These are phyloP conservation scores for Rhypophila decipiens DNA, from an alignment of 495 filamentous ascomycete genomes.

Conservation along the genomic window DNA sequence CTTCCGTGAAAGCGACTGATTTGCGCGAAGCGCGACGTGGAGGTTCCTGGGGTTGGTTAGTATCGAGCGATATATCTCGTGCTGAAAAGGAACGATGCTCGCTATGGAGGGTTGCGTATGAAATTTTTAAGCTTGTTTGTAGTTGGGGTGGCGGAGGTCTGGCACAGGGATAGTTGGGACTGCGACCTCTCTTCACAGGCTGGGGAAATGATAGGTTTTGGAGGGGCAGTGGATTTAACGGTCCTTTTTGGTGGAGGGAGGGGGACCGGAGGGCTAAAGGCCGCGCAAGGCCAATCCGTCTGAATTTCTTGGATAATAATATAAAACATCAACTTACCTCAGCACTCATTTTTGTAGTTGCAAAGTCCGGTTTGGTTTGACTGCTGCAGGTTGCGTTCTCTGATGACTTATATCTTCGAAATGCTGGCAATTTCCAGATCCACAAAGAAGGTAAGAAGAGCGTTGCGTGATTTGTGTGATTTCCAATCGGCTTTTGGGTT, in stretches of 20 bases:
- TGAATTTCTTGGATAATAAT: neutral
- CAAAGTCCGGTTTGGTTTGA: neutral
- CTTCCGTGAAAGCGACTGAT: conserved; percentile 85
- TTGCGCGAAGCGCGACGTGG: conserved; percentile 61
- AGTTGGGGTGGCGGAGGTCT: neutral
- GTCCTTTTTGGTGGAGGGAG: conserved; percentile 7
- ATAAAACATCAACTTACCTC: conserved; percentile 24
- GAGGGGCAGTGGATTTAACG: conserved; percentile 16
- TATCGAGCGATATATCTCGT: neutral
- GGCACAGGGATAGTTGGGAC: neutral
- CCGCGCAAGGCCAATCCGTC: conserved; percentile 10
- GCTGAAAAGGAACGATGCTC: too few species aligned
- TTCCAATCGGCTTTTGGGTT: neutral
- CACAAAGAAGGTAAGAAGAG: too few species aligned
- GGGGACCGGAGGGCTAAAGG: neutral
- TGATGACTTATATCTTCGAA: neutral
- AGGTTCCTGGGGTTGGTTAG: conserved; percentile 20
- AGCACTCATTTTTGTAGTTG: conserved; percentile 25
- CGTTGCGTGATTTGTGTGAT: neutral
- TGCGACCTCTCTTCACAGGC: neutral
- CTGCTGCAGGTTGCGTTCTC: neutral
- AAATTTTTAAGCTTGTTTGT: neutral
- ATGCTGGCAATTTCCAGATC: neutral
- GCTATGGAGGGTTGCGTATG: neutral
- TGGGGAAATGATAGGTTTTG: conserved; percentile 2